Conservation (phyloP, 805 yeast genomes). For the Blastobotrys peoriensis region DNA sequence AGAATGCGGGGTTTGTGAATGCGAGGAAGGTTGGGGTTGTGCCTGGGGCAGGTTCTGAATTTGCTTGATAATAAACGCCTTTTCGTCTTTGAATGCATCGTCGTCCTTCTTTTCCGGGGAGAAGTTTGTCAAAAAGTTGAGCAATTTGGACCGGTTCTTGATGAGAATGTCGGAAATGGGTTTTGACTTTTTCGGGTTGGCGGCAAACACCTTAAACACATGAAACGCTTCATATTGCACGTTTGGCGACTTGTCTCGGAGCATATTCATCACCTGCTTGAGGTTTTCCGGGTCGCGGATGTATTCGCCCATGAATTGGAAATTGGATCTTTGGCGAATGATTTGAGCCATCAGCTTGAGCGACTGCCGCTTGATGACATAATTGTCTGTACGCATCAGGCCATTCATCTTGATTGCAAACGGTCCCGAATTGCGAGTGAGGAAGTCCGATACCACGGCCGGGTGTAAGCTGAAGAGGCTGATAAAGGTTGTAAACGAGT, state of each 20-base stretch:
- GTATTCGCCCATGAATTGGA: slow-evolving; percentile 64
- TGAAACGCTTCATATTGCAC: slow-evolving; percentile 88
- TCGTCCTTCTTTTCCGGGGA: slow-evolving; percentile 58
- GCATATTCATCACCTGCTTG: slow-evolving; percentile 76
- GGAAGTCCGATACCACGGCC: slow-evolving; percentile 62
- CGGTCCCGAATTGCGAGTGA: slow-evolving; percentile 46
- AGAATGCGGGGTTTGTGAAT: too few relatives aligned
- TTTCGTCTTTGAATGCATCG: slow-evolving; percentile 65
- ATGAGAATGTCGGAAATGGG: slow-evolving; percentile 72
- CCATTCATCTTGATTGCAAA: slow-evolving; percentile 62
- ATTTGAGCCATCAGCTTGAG: slow-evolving; percentile 65
- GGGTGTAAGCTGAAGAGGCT: slow-evolving; percentile 68
- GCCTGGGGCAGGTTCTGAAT: slow-evolving; percentile 40
- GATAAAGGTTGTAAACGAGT: slow-evolving; percentile 70
- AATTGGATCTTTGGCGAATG: slow-evolving; percentile 65
- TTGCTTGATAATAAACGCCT: slow-evolving; percentile 69
- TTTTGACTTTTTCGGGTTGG: slow-evolving; percentile 85
- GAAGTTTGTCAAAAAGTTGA: slow-evolving; percentile 62
- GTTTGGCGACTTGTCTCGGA: slow-evolving; percentile 85
- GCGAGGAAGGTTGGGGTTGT: slow-evolving; percentile 7
- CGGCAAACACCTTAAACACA: slow-evolving; percentile 91
- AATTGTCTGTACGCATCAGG: slow-evolving; percentile 69
- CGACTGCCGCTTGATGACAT: slow-evolving; percentile 90
- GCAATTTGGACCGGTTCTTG: slow-evolving; percentile 73
- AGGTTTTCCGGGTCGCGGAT: slow-evolving; percentile 77